Percentiles rank a stretch among this genome's conserved stretches.
Conservation (phyloP, 2,329 filamentous ascomycete species). For the Aspergillus hortae region DNA sequence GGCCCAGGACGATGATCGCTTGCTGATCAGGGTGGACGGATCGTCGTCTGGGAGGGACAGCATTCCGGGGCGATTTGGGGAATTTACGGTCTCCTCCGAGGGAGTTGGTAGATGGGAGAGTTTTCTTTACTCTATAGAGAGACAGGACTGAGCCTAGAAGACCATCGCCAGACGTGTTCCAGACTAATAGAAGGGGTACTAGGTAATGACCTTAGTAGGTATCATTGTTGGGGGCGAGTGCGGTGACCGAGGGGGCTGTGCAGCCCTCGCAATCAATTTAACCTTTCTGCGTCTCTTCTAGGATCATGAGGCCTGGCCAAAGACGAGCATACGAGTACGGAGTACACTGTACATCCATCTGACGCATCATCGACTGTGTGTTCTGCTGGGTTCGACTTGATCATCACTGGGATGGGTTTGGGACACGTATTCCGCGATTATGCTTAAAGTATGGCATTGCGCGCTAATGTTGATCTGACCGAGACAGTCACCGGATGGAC, state of each 20-base stretch:
- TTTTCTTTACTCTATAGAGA: too few relatives aligned
- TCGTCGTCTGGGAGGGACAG: neutral
- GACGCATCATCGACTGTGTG: neutral
- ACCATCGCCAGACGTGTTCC: neutral
- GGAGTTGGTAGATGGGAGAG: too few relatives aligned
- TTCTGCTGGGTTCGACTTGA: neutral
- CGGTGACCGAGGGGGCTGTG: slow-evolving; percentile 1
- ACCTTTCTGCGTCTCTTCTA: neutral
- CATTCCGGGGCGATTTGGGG: too few relatives aligned
- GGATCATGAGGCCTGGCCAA: neutral
- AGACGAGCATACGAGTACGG: neutral
- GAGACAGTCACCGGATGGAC: neutral
- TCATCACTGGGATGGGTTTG: neutral
- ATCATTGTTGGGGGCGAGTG: neutral
- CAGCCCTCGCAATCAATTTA: slow-evolving; percentile 2
- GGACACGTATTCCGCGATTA: neutral
- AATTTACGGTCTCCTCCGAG: too few relatives aligned
- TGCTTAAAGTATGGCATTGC: too few relatives aligned
- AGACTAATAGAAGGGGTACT: neutral
- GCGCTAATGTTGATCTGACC: neutral
- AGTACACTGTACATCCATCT: neutral
- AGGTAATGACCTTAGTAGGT: neutral
- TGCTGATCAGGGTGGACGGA: slow-evolving; percentile 7
- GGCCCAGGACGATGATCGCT: slow-evolving; percentile 1
- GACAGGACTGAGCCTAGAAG: too few relatives aligned